A percentile compares a stretch with the other conserved stretches of the same genome.
Conservation (phyloP, 495 filamentous ascomycete genomes). For the Astrothelium macrocarpum region DNA sequence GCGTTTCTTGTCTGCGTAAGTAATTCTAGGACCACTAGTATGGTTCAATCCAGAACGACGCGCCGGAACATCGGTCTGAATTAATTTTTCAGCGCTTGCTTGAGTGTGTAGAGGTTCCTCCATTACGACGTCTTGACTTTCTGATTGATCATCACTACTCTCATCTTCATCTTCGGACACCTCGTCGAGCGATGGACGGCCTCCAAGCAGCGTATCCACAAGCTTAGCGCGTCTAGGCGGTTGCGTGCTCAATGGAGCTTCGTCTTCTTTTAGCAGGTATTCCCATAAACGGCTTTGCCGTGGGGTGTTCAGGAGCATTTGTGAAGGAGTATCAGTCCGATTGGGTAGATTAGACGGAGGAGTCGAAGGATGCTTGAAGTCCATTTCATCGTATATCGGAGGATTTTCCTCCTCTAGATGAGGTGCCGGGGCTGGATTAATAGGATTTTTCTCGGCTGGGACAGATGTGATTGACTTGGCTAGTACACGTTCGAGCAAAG, state of each 20-base stretch:
- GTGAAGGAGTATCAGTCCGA: neutral
- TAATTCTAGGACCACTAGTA: conserved; percentile 38
- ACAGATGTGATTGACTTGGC: neutral
- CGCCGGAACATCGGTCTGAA: neutral
- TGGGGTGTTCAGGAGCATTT: conserved; percentile 18
- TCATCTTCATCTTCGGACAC: conserved; percentile 5
- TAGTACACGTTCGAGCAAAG: neutral
- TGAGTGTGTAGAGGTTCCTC: neutral
- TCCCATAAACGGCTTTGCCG: conserved; percentile 24
- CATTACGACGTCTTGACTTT: conserved; percentile 5
- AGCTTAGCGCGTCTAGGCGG: neutral
- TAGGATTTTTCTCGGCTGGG: neutral
- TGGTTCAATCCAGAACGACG: neutral
- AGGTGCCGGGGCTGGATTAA: neutral
- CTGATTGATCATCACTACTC: neutral
- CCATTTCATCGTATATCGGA: neutral
- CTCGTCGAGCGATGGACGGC: neutral
- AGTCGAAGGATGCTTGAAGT: neutral
- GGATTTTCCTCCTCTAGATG: neutral
- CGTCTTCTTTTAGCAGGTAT: conserved; percentile 15
- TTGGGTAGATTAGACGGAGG: neutral
- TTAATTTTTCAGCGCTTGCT: conserved; percentile 6
- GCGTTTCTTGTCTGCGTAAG: conserved; percentile 50
- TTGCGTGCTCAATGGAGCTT: neutral
- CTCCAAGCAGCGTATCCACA: neutral